Conservation (phyloP, 169 alveolate species). For the Plasmodium gonderi region DNA sequence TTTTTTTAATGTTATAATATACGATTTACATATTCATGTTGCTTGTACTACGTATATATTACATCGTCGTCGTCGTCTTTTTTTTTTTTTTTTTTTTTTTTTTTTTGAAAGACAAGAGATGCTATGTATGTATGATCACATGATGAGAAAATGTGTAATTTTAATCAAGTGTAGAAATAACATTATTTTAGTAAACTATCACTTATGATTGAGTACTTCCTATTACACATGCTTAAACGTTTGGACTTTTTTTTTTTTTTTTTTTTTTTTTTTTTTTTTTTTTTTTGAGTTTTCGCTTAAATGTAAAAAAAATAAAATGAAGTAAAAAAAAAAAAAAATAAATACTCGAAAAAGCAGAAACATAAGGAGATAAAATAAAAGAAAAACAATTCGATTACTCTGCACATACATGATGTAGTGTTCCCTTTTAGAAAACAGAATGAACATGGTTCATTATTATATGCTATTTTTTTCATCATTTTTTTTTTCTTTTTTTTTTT, state of each 20-base stretch:
- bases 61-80: not conserved
- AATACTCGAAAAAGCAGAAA: slow-evolving; percentile 20
- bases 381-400: not conserved
- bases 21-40: not conserved
- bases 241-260: not conserved
- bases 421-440: not conserved
- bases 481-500: not conserved
- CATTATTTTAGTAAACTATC: not conserved
- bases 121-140: not conserved
- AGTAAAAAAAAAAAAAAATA: not conserved
- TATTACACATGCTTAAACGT: not conserved
- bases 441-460: not conserved
- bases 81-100: not conserved
- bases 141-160: not conserved
- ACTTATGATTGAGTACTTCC: not conserved
- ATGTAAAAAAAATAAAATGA: not conserved
- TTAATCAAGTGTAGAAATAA: slow-evolving; percentile 1
- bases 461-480: not conserved
- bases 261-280: not conserved
- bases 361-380: slow-evolving; percentile 19
- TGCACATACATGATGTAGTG: slow-evolving; percentile 10
- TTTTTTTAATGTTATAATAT: not conserved
- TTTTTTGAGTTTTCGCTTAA: not conserved
- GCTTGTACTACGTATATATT: not conserved
- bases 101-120: slow-evolving; percentile 1